Evolutionary conservation across 345 rosid species (phyloP).

Genomic region (Arabis hirsuta): DNA sequence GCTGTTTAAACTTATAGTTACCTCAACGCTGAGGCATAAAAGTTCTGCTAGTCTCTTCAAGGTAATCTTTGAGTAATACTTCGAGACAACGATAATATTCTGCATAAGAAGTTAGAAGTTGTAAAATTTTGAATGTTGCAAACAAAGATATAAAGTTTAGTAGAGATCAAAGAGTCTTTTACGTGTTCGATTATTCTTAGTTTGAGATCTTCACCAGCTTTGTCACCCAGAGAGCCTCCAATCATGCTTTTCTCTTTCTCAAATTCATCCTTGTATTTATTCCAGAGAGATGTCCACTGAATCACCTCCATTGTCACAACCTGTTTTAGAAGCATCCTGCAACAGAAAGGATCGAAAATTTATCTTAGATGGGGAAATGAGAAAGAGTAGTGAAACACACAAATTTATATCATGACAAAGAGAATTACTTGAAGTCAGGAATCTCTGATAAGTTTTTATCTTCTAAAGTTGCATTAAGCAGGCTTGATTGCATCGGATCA

Average conservation of each 20-base stretch:
- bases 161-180: constrained; percentile 26
- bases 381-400: constrained; percentile 1
- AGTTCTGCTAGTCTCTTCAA: constrained; percentile 81
- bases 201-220: constrained; percentile 84
- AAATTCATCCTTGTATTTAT: constrained; percentile 68
- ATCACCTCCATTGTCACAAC: constrained; percentile 92
- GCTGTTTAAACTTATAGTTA: constrained; percentile 18
- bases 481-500: constrained; percentile 83
- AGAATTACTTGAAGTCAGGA: constrained; percentile 63
- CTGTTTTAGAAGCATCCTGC: constrained; percentile 74
- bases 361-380: constrained; percentile 4
- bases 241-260: constrained; percentile 74
- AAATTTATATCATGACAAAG: constrained; percentile 20
- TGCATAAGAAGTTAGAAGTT: constrained; percentile 44
- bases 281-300: constrained; percentile 93
- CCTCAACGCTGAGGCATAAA: constrained; percentile 74
- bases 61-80: constrained; percentile 81
- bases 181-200: constrained; percentile 88
- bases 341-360: constrained; percentile 7
- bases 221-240: constrained; percentile 78
- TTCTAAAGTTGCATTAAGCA: constrained; percentile 70
- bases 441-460: constrained; percentile 72
- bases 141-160: constrained; percentile 4
- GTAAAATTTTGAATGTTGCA: constrained; percentile 2
- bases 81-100: constrained; percentile 88